These are phyloP conservation scores for Cadophora malorum DNA, from an alignment of 2,329 filamentous ascomycete species.

Conservation along the genomic window DNA sequence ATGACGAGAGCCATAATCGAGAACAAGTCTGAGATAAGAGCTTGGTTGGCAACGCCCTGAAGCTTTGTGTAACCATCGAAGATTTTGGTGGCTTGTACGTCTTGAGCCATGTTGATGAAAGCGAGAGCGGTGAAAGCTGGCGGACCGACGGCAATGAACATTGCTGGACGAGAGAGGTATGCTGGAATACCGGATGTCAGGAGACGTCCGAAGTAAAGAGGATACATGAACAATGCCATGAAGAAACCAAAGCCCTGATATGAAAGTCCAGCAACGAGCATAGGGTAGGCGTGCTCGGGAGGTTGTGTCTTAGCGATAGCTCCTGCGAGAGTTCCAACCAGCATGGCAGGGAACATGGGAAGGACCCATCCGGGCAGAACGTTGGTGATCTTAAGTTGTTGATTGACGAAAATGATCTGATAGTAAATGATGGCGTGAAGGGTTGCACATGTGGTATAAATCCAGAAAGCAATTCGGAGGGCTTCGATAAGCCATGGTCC, in stretches of 20 bases:
- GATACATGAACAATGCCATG: slow-evolving; percentile 73
- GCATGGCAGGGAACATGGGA: slow-evolving; percentile 77
- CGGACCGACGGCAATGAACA: slow-evolving; percentile 78
- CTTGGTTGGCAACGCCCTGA: slow-evolving; percentile 55
- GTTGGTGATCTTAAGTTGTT: slow-evolving; percentile 60
- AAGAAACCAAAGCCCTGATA: slow-evolving; percentile 74
- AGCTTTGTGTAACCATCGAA: slow-evolving; percentile 39
- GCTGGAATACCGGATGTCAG: slow-evolving; percentile 64
- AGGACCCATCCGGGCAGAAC: slow-evolving; percentile 79
- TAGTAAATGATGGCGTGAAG: slow-evolving; percentile 69
- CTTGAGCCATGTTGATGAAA: slow-evolving; percentile 65
- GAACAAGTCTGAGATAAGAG: slow-evolving; percentile 43
- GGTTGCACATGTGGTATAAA: slow-evolving; percentile 66
- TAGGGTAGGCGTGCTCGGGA: slow-evolving; percentile 60
- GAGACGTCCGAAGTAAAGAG: slow-evolving; percentile 72
- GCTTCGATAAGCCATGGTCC: slow-evolving; percentile 61
- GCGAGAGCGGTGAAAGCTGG: slow-evolving; percentile 75
- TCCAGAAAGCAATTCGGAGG: slow-evolving; percentile 72
- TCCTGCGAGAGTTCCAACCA: slow-evolving; percentile 72
- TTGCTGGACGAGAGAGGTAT: slow-evolving; percentile 68
- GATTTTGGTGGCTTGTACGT: slow-evolving; percentile 31
- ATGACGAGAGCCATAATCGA: slow-evolving; percentile 47
- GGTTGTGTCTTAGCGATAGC: slow-evolving; percentile 69
- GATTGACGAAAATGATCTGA: slow-evolving; percentile 65
- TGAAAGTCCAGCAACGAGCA: slow-evolving; percentile 69